Base-by-base conservation (phyloP, 495 filamentous ascomycete species). In the Neurospora sp. region DNA sequence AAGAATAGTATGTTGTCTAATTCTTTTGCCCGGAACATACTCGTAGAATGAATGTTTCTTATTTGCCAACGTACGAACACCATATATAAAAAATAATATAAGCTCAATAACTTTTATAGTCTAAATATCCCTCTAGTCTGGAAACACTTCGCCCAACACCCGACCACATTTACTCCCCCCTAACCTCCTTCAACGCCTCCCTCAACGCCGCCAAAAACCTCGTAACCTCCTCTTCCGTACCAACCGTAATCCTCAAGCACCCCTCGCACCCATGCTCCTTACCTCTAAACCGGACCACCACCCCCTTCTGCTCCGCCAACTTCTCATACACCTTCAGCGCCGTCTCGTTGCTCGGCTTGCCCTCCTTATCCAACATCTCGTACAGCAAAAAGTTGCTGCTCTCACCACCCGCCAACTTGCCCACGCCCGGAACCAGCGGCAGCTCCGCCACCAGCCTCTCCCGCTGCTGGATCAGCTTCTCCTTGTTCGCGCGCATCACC, bases 251-350 rank as follows among this genome's bases (percentile, higher is more conserved):
- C 47, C 96, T 86, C 77, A 99, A 80, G 77, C 95, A 97, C 1
- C 94, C 96, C 73, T 90, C 77, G 78, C 96, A 99, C 6, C 94
- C 96, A 39, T 90, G 81, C 85, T 99, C 96, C 82, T 94, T 96
- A 3, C 96, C 96, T 68, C 96, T 85, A 80, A 98, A 99, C 72
- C 96, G 84, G 12, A 99, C 96, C 38, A 99, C 93, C 2, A 99
- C 94, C 0, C 94, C 93, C 75, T 89, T 90, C 59, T 88, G 90
- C 85, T 97, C 94, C 1, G 96, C 96, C 81, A 98, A 83, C 22
- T 82, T 81, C 83, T 95, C 90, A 78, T 99, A 98, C 22, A 93
- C 87, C 22, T 86, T 88, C 76, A 96, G 77, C 42, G 96, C 96
- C 7, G 86, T 88, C 45, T 80, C 82, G 77, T 98, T 99, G 80